Evolutionary conservation across 2,329 filamentous ascomycete species (phyloP).

Genomic region (Conoideocrella luteorostrata): DNA sequence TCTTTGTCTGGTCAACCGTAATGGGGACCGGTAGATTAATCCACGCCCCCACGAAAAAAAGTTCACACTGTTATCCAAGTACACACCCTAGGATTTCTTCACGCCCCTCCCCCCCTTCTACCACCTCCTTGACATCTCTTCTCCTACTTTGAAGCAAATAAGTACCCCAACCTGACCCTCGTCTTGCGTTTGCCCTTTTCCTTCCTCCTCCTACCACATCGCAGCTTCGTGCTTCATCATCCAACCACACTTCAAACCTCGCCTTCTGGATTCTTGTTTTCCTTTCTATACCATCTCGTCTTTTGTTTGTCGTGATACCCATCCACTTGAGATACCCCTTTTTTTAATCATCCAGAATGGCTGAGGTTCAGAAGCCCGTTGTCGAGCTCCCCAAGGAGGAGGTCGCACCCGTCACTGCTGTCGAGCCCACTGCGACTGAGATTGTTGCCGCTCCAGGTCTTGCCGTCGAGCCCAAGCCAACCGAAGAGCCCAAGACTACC

Average conservation of each 20-base stretch:
- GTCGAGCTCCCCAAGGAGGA: conserved; percentile 45
- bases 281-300: conserved; percentile 32
- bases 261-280: conserved; percentile 29
- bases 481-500: conserved; percentile 30
- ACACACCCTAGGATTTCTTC: too few species aligned
- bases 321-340: conserved; percentile 35
- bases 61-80: too few species aligned
- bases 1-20: too few species aligned
- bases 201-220: conserved; percentile 26
- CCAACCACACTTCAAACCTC: conserved; percentile 16
- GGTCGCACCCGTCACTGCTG: conserved; percentile 30
- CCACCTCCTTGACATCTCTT: conserved; percentile 9
- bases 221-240: conserved; percentile 24
- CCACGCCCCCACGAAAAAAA: too few species aligned
- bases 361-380: conserved; percentile 66
- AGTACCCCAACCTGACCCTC: conserved; percentile 33
- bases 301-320: conserved; percentile 48
- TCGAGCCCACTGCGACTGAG: conserved; percentile 18
- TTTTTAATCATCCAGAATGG: conserved; percentile 51
- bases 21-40: too few species aligned
- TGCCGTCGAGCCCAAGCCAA: conserved; percentile 32
- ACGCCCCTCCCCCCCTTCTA: conserved; percentile 11
- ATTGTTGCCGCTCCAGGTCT: conserved; percentile 30
- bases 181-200: conserved; percentile 16
- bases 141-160: conserved; percentile 27